These are phyloP conservation scores for Populus hybrid DNA, from an alignment of 441 rosid species.

Conservation along the genomic window DNA sequence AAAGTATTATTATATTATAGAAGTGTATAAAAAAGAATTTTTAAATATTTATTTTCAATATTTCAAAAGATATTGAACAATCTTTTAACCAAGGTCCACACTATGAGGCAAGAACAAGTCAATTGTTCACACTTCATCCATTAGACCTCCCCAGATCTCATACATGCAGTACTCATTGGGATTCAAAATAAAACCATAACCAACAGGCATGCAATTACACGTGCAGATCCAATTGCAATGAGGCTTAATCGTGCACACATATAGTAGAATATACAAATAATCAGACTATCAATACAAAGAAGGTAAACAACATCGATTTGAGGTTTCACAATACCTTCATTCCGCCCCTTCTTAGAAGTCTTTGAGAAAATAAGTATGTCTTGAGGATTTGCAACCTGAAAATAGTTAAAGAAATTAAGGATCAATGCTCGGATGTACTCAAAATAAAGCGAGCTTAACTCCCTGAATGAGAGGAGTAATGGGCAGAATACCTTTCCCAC, in stretches of 20 bases:
- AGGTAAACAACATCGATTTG: constrained; percentile 3
- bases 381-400: constrained; percentile 97
- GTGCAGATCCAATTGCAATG: neutral
- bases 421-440: constrained; percentile 14
- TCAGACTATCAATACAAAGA: constrained; percentile 7
- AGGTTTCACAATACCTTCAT: constrained; percentile 43
- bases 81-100: too few species aligned
- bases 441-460: constrained; percentile 12
- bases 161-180: too few species aligned
- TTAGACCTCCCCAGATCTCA: too few species aligned
- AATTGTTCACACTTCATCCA: too few species aligned
- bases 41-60: too few species aligned
- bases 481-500: constrained; percentile 80
- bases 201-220: neutral
- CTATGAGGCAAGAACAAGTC: too few species aligned
- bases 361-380: constrained; percentile 96
- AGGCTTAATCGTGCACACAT: neutral
- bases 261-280: constrained; percentile 2
- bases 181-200: neutral
- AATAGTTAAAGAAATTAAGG: constrained; percentile 5
- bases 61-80: too few species aligned
- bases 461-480: constrained; percentile 10
- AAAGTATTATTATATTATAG: too few species aligned
- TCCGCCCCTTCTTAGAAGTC: constrained; percentile 63
- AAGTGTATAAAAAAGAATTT: too few species aligned